These are phyloP conservation scores for Ganoderma resinaceum DNA, from an alignment of 1,284 basidiomycete genomes.

Conservation along the genomic window DNA sequence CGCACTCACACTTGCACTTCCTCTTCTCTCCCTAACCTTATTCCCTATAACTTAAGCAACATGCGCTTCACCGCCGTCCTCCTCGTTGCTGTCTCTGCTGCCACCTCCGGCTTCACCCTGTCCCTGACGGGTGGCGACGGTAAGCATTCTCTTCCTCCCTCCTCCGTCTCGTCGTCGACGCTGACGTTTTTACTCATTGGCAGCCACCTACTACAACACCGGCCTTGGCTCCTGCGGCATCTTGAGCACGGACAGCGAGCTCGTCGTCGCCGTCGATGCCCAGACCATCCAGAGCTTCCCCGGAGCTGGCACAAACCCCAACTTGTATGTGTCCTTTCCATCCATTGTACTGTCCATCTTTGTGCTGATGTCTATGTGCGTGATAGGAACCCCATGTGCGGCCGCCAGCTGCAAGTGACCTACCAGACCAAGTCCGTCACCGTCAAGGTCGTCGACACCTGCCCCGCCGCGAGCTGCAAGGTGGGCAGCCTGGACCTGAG, in stretches of 20 bases:
- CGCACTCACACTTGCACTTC: background rate
- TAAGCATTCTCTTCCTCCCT: background rate
- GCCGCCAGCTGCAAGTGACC: conserved; percentile 38
- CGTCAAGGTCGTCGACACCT: conserved; percentile 51
- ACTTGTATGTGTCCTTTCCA: conserved; percentile 13
- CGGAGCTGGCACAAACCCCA: conserved; percentile 28
- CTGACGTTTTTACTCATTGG: conserved; percentile 5
- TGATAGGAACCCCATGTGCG: conserved; percentile 44
- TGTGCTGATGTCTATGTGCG: background rate
- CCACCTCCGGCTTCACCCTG: conserved; percentile 22
- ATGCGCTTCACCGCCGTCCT: background rate
- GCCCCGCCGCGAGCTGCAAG: conserved; percentile 46
- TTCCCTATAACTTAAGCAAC: background rate
- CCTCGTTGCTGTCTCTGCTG: conserved; percentile 20
- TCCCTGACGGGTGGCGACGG: conserved; percentile 19
- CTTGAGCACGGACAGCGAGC: conserved; percentile 28
- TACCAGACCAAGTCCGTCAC: conserved; percentile 42
- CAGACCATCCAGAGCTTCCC: conserved; percentile 29
- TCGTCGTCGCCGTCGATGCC: conserved; percentile 29
- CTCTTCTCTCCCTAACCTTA: background rate
- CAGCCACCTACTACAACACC: conserved; percentile 31
- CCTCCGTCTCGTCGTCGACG: background rate
- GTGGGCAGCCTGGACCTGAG: conserved; percentile 50
- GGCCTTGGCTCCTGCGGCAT: conserved; percentile 31
- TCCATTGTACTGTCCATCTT: background rate